Conservation (phyloP, 345 rosid genomes). For the Reutealis trisperma region DNA sequence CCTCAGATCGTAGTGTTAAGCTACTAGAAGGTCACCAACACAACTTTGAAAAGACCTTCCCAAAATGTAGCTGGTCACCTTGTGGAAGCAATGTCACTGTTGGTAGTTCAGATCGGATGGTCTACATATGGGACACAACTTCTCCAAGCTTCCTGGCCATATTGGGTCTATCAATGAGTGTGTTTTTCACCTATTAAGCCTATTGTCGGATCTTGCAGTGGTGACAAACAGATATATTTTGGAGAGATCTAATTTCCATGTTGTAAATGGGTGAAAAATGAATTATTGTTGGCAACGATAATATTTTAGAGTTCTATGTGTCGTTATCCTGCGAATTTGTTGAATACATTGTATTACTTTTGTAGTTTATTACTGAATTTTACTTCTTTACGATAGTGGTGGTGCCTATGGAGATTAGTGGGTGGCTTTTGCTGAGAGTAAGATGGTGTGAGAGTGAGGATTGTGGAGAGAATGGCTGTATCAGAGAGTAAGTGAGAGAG, state of each 20-base stretch:
- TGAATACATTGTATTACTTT: slow-evolving; percentile 13
- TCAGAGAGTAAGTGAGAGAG: no score
- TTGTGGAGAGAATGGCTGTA: no score
- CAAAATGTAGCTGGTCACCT: slow-evolving; percentile 90
- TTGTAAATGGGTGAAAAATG: neutral
- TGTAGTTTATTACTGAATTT: slow-evolving; percentile 10
- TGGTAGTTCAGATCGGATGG: slow-evolving; percentile 97
- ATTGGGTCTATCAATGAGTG: slow-evolving; percentile 86
- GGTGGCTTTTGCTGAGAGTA: no score
- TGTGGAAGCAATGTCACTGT: slow-evolving; percentile 96
- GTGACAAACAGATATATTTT: slow-evolving; percentile 86
- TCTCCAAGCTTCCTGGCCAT: slow-evolving; percentile 93
- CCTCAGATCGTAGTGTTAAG: slow-evolving; percentile 94
- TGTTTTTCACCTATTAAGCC: slow-evolving; percentile 82
- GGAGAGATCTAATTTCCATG: slow-evolving; percentile 71
- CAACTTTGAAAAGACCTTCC: slow-evolving; percentile 89
- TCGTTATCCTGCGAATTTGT: neutral
- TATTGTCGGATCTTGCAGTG: slow-evolving; percentile 90
- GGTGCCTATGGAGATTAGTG: no score
- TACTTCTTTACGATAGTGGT: slow-evolving; percentile 4
- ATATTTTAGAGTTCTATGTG: neutral
- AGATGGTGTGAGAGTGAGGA: no score
- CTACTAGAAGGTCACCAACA: slow-evolving; percentile 92
- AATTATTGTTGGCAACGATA: neutral
- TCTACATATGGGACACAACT: slow-evolving; percentile 94